Conservation (phyloP, 2,329 filamentous ascomycete species). For the Cladosporium sp. region DNA sequence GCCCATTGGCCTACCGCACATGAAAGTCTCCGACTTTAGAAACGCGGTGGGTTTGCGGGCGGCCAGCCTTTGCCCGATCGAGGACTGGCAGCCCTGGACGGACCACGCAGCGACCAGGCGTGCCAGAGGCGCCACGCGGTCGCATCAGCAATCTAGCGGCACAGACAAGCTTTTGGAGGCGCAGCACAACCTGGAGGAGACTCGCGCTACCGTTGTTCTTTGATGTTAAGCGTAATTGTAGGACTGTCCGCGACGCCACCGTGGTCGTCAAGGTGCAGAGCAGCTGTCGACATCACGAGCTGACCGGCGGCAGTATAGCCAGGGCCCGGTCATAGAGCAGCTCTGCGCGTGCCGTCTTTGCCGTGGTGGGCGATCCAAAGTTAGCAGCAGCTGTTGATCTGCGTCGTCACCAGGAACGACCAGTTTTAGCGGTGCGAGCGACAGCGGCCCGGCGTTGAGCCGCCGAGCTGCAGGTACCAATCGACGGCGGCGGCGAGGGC, state of each 20-base stretch:
- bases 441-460: constrained; percentile 3
- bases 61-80: not conserved
- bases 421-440: not conserved
- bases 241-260: not conserved
- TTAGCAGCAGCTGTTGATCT: not conserved
- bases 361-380: not conserved
- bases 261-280: not conserved
- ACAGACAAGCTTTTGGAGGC: constrained; percentile 9
- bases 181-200: constrained; percentile 8
- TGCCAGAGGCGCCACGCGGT: constrained; percentile 2
- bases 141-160: constrained; percentile 7
- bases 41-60: constrained; percentile 4
- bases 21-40: constrained; percentile 9
- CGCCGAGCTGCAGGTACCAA: constrained; percentile 3
- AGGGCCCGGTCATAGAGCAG: not conserved
- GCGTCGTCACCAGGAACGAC: constrained; percentile 8
- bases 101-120: not conserved
- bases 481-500: not conserved
- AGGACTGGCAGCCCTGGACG: not conserved
- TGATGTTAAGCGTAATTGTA: not conserved
- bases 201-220: not conserved
- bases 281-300: not conserved
- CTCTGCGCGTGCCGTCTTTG: not conserved
- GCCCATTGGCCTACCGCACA: constrained; percentile 1
- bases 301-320: not conserved